phyloP scores from a whole-genome alignment of 2,329 filamentous ascomycete species.

The Exophiala viscosa region DNA sequence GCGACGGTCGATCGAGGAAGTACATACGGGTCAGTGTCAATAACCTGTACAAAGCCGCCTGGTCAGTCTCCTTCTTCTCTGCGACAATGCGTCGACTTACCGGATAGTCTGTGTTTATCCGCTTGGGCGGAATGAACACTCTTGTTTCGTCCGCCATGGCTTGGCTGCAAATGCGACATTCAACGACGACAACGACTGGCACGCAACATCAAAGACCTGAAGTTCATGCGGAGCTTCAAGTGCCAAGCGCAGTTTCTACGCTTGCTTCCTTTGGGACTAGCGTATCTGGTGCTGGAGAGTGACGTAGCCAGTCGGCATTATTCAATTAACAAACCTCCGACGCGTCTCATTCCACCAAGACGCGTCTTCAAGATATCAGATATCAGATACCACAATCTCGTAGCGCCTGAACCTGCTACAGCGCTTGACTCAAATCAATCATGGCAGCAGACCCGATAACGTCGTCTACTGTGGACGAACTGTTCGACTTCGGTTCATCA shows the following conservation, averaged over 20 bases:
- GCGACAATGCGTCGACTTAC: conserved; percentile 53
- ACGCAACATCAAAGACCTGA: conserved; percentile 10
- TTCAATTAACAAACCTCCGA: conserved; percentile 2
- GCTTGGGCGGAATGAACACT: conserved; percentile 68
- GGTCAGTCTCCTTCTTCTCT: conserved; percentile 17
- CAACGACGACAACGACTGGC: too few species aligned
- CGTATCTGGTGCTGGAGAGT: conserved; percentile 2
- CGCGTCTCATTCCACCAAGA: conserved; percentile 12
- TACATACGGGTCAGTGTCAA: conserved; percentile 95
- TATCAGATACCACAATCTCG: background rate
- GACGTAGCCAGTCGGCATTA: conserved; percentile 18
- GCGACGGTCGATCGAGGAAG: conserved; percentile 5
- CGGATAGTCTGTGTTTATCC: conserved; percentile 77
- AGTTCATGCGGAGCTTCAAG: conserved; percentile 18
- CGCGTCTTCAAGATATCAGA: conserved; percentile 2
- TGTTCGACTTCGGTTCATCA: conserved; percentile 67
- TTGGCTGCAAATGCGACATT: background rate
- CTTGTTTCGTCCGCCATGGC: conserved; percentile 31
- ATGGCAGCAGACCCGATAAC: conserved; percentile 28
- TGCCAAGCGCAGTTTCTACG: conserved; percentile 2
- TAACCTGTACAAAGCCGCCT: conserved; percentile 63
- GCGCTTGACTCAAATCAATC: background rate
- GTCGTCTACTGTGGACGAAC: conserved; percentile 57
- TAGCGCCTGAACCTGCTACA: background rate
- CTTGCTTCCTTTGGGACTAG: conserved; percentile 11